Conservation (phyloP, 176 grass and related monocot species). For the Melocanna baccifera region DNA sequence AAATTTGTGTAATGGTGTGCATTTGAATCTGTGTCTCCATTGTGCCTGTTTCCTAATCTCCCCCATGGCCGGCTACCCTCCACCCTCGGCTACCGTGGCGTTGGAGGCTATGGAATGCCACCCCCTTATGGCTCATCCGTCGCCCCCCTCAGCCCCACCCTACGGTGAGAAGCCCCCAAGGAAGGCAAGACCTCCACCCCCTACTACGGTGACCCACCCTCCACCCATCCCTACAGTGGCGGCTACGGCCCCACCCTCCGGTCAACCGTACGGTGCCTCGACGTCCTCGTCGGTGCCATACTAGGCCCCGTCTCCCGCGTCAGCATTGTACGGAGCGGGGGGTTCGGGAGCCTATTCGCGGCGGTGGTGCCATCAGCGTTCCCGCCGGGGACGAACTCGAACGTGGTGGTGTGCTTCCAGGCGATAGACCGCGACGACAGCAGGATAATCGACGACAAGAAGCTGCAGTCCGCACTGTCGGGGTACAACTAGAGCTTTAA, state of each 20-base stretch:
- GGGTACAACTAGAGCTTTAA: conserved; percentile 87
- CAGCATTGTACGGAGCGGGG: conserved; percentile 5
- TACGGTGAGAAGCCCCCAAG: conserved; percentile 49
- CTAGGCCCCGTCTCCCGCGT: conserved; percentile 1
- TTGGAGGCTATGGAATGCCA: conserved; percentile 26
- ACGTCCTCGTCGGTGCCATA: not conserved
- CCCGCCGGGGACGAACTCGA: conserved; percentile 78
- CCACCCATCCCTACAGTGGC: not conserved
- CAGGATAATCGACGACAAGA: conserved; percentile 91
- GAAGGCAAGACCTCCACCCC: conserved; percentile 34
- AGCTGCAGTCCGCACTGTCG: conserved; percentile 87
- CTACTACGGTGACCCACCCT: not conserved
- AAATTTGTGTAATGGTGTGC: no score
- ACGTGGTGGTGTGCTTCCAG: conserved; percentile 91
- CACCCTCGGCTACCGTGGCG: conserved; percentile 27
- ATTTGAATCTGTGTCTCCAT: no score
- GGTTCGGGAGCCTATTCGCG: conserved; percentile 60
- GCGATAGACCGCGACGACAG: conserved; percentile 87
- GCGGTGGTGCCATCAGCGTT: conserved; percentile 69
- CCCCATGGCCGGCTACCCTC: conserved; percentile 26
- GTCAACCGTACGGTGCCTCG: conserved; percentile 25
- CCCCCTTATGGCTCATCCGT: not conserved
- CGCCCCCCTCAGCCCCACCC: conserved; percentile 21
- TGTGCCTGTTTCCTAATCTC: no score
- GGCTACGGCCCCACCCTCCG: conserved; percentile 26